A percentile compares a stretch with the other conserved stretches of the same genome.
These are phyloP conservation scores for Blastomyces parvus DNA, from an alignment of 2,329 filamentous ascomycete genomes.

Conservation along the genomic window DNA sequence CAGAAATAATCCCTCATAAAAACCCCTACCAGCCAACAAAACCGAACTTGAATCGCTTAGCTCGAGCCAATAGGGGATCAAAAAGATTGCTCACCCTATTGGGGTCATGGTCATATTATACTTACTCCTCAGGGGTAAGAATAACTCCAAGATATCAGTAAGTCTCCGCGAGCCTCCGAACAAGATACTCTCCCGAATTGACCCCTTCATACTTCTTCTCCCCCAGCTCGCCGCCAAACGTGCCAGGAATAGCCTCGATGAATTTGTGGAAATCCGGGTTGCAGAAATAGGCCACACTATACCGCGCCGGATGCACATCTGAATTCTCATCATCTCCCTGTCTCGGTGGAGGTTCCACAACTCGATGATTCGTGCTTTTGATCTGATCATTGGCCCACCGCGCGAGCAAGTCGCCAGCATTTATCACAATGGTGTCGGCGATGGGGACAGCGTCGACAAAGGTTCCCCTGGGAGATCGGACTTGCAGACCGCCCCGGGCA, in stretches of 20 bases:
- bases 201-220: conserved; percentile 73
- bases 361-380: conserved; percentile 80
- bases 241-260: conserved; percentile 75
- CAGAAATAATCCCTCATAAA: neutral
- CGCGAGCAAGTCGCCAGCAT: conserved; percentile 76
- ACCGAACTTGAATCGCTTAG: too few relatives aligned
- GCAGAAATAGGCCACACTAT: conserved; percentile 89
- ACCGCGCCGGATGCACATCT: conserved; percentile 61
- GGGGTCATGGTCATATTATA: too few relatives aligned
- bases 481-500: conserved; percentile 48
- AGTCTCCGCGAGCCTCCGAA: conserved; percentile 67
- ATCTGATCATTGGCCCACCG: conserved; percentile 89
- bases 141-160: conserved; percentile 37
- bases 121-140: neutral
- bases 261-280: conserved; percentile 68
- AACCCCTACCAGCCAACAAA: neutral
- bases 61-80: neutral
- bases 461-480: conserved; percentile 60
- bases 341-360: conserved; percentile 65
- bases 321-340: conserved; percentile 40
- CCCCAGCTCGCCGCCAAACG: conserved; percentile 50
- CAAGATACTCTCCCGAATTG: conserved; percentile 70
- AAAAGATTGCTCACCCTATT: neutral
- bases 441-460: conserved; percentile 82
- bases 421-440: conserved; percentile 70